Percentiles rank a stretch among this genome's conserved stretches.
Conservation (phyloP, 148 eudicot species). For the Rhododendron ovatum region DNA sequence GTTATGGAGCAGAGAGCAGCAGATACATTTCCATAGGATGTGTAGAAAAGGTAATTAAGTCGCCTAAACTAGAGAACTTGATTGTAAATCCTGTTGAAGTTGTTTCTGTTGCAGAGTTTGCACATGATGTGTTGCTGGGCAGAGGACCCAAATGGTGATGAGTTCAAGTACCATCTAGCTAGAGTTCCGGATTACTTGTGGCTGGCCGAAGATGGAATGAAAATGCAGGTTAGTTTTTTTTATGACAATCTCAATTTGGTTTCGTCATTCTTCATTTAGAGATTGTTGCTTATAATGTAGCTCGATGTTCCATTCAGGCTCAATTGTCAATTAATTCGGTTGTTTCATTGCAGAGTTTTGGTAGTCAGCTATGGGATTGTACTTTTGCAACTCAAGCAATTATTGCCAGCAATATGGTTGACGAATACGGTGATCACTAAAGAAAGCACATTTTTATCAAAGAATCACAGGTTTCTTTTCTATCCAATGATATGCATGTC, state of each 20-base stretch:
- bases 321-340: background rate
- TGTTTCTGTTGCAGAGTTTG: too few relatives aligned
- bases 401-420: constrained; percentile 37
- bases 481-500: background rate
- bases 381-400: constrained; percentile 45
- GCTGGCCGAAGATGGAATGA: too few relatives aligned
- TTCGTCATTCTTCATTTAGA: background rate
- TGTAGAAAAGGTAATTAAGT: too few relatives aligned
- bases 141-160: too few relatives aligned
- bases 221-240: background rate
- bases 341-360: constrained; percentile 32
- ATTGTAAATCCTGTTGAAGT: too few relatives aligned
- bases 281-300: too few relatives aligned
- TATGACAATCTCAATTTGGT: background rate
- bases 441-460: constrained; percentile 42
- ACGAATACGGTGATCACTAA: constrained; percentile 45
- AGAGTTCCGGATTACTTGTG: too few relatives aligned
- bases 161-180: too few relatives aligned
- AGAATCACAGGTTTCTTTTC: constrained; percentile 35
- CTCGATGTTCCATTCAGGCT: background rate
- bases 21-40: too few relatives aligned
- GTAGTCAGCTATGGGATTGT: constrained; percentile 46
- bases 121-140: too few relatives aligned
- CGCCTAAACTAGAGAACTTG: too few relatives aligned
- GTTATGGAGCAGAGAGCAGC: too few relatives aligned